Evolutionary conservation across 2,329 filamentous ascomycete genomes (phyloP).

Genomic region (Alternaria sp.): DNA sequence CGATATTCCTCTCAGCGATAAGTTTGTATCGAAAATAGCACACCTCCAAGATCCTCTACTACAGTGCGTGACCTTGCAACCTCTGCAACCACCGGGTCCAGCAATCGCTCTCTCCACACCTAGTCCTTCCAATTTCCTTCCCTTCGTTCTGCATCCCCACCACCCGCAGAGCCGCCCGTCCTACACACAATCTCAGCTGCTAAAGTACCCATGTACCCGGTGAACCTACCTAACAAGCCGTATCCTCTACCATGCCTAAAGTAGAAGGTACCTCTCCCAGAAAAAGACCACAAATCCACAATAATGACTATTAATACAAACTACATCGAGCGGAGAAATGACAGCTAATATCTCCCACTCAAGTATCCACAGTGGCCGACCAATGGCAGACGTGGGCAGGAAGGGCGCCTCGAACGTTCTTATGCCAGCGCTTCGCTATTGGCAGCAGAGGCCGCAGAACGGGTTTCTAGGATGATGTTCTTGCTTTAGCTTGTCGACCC

Average conservation of each 20-base stretch:
- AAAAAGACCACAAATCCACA: not conserved
- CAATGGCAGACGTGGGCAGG: not conserved
- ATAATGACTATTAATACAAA: not conserved
- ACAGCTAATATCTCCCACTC: conserved; percentile 21
- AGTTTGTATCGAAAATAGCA: not conserved
- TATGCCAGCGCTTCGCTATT: conserved; percentile 6
- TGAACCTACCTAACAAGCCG: not conserved
- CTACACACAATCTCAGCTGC: conserved; percentile 16
- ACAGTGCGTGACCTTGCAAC: not conserved
- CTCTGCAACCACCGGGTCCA: not conserved
- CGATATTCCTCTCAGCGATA: not conserved
- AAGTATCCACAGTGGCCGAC: not conserved
- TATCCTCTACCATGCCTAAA: not conserved
- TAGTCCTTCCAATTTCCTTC: conserved; percentile 1
- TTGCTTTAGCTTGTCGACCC: not conserved
- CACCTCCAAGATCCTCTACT: not conserved
- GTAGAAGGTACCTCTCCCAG: conserved; percentile 2
- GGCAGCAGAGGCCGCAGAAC: not conserved
- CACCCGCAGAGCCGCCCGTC: conserved; percentile 45
- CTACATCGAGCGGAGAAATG: conserved; percentile 14
- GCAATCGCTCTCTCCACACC: conserved; percentile 8
- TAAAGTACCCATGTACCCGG: conserved; percentile 1
- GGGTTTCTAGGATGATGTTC: not conserved
- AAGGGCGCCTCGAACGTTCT: not conserved
- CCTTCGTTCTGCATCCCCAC: conserved; percentile 7